Percentiles rank a stretch among this genome's conserved stretches.
Conservation (phyloP, 2,329 filamentous ascomycete species). For the Lachnellula hyalina region DNA sequence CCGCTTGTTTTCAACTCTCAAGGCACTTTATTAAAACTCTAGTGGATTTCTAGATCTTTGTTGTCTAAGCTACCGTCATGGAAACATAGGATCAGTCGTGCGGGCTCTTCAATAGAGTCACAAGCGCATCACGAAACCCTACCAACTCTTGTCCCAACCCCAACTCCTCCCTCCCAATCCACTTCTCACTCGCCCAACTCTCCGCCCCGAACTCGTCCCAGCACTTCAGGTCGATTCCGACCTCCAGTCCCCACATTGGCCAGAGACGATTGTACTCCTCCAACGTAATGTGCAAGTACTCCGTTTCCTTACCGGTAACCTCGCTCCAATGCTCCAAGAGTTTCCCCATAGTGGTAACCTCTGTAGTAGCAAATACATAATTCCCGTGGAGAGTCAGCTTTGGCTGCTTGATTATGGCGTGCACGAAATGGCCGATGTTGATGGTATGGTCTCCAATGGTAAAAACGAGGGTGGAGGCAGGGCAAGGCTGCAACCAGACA, state of each 20-base stretch:
- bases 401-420: conserved; percentile 29
- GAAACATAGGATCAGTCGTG: too few species aligned
- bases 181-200: too few species aligned
- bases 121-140: conserved; percentile 25
- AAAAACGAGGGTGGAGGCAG: conserved; percentile 24
- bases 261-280: conserved; percentile 26
- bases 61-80: too few species aligned
- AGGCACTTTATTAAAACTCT: too few species aligned
- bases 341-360: conserved; percentile 21
- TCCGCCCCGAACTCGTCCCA: too few species aligned
- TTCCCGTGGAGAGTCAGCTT: conserved; percentile 21
- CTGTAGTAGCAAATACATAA: conserved; percentile 25
- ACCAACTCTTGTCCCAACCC: conserved; percentile 52
- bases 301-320: conserved; percentile 16
- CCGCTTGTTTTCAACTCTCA: too few species aligned
- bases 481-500: conserved; percentile 26
- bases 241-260: conserved; percentile 18
- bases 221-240: too few species aligned
- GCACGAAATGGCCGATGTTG: conserved; percentile 32
- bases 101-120: too few species aligned
- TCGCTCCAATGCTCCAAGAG: conserved; percentile 29
- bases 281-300: conserved; percentile 20
- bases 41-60: too few species aligned
- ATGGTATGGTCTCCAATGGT: conserved; percentile 25
- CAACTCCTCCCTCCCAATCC: conserved; percentile 38